Evolutionary conservation across 2,329 filamentous ascomycete genomes (phyloP), one percentile per base, ranked within the genome.

Genomic region (Ilyonectria mors-panacis): DNA sequence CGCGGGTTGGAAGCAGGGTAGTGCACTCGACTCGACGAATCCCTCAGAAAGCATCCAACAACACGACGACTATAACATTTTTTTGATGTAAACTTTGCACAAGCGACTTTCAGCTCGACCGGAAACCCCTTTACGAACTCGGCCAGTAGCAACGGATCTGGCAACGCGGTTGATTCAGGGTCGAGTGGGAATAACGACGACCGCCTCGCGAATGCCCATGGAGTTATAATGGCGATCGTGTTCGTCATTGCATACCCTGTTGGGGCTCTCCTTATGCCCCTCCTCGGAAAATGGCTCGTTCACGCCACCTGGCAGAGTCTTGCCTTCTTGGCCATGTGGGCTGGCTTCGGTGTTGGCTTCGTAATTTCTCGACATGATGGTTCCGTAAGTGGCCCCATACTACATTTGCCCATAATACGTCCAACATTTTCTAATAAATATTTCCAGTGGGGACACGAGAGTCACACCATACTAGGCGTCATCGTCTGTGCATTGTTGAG

Each of bases 201-300:
- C n/a, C 26, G 9, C 21, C 60, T 63, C 13, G 42, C 42, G 7
- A 28, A n/a, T n/a, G 53, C 37, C 0, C 89, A 91, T 68, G 89
- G 88, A 51, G 81, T 89, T 70, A 79, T 91, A 72, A 88, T 91
- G 87, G 84, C 84, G 23, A 71, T 90, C 54, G 85, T 87, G 21
- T 88, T 90, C 68, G 82, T 87, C 2, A 70, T 87, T 12, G 78
- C 90, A 21, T 91, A 89, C 71, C 89, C 89, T 1, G 69, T 90
- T 4, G 89, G 88, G 10, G 84, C 89, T 10, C 79, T 88, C 3
- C 75, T 89, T 44, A 89, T 91, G 85, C 86, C 88, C 2, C 63
- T 90, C 6, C 67, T 89, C 6, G 85, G 86, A 45, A 86, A 83
- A 48, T 90, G 85, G 85, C 76, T 84, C 62, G 69, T 88, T 9